Evolutionary conservation across 2,329 filamentous ascomycete genomes (phyloP), one percentile per base, ranked within the genome.

Genomic region (Pseudocercospora ulei): DNA sequence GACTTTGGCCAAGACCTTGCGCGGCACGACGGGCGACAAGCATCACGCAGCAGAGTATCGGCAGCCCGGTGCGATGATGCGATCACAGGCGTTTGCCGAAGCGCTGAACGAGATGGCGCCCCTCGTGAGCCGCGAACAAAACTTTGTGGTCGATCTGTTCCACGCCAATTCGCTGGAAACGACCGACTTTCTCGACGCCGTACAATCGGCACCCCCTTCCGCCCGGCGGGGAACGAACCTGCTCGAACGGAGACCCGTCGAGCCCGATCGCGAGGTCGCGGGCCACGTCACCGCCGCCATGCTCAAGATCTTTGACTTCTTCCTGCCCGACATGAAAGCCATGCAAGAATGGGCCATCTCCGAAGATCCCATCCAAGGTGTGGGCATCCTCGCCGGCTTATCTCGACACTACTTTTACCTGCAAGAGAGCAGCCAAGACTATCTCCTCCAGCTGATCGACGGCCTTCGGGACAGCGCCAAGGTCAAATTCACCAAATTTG

Each of bases 91-190:
- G 2, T 94, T 96, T 61, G 71, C 76, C 0, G 78, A 78, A 23
- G 76, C 84, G 7, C 65, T 95, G 45, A 81, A 90, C 41, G 85
- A 95, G 54, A 75, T 90, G 48, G 66, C 87, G 28, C 83, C 81
- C 4, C 71, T 93, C 39, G 78, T 95, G 42, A 79, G 85, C 51
- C 87, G 88, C 60, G 90, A 98, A 63, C 88, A 98, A 60, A 96
- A 95, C 58, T 98, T 96, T 57, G 70, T 95, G 33, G 78, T 94
- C n/a, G 85, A 93, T 52, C 90, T 95, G 61, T 96, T 96, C 71
- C 88, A 96, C 53, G 76, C 90, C 16, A 83, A 81, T n/a, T 92
- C 85, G 1, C 69, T 88, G 17, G 80, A 86, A 53, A 79, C 77
- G 22, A 64, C 74, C 9, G 87, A 95, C 56, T 96, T 95, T 56